phyloP scores from a whole-genome alignment of 495 filamentous ascomycete species.

The Bombardia bombarda region DNA sequence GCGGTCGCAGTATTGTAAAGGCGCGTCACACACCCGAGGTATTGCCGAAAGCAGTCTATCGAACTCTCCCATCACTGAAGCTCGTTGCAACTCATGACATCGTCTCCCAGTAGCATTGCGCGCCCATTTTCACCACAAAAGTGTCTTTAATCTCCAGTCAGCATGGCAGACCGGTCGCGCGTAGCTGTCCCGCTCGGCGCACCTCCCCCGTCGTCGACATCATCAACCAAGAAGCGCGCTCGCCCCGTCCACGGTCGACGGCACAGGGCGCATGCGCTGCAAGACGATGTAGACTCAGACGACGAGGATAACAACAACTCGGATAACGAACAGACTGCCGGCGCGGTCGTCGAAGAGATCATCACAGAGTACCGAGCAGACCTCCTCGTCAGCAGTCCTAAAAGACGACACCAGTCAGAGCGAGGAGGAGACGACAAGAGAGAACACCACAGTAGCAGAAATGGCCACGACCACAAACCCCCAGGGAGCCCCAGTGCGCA shows the following conservation, averaged over 20 bases:
- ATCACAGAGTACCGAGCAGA: constrained; percentile 21
- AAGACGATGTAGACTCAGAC: constrained; percentile 26
- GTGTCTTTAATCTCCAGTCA: too few species aligned
- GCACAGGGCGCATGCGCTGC: constrained; percentile 24
- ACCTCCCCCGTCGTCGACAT: constrained; percentile 9
- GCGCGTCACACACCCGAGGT: too few species aligned
- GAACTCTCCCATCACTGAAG: too few species aligned
- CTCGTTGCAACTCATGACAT: too few species aligned
- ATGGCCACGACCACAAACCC: not conserved
- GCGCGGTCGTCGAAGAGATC: constrained; percentile 18
- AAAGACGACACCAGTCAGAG: too few species aligned
- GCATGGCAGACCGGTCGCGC: too few species aligned
- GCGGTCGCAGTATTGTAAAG: too few species aligned
- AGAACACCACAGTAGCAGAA: not conserved
- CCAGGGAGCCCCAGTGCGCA: not conserved
- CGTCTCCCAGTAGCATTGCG: too few species aligned
- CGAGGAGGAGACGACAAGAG: not conserved
- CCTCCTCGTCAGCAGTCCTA: constrained; percentile 3
- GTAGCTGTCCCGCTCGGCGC: constrained; percentile 32
- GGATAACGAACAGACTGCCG: constrained; percentile 1
- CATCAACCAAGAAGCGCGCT: constrained; percentile 19
- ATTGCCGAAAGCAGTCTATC: too few species aligned
- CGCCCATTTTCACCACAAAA: too few species aligned
- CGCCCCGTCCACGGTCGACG: constrained; percentile 29
- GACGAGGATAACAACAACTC: constrained; percentile 11